Conservation (phyloP, 192 early-diverging fungal species). For the Coemansia furcata region DNA sequence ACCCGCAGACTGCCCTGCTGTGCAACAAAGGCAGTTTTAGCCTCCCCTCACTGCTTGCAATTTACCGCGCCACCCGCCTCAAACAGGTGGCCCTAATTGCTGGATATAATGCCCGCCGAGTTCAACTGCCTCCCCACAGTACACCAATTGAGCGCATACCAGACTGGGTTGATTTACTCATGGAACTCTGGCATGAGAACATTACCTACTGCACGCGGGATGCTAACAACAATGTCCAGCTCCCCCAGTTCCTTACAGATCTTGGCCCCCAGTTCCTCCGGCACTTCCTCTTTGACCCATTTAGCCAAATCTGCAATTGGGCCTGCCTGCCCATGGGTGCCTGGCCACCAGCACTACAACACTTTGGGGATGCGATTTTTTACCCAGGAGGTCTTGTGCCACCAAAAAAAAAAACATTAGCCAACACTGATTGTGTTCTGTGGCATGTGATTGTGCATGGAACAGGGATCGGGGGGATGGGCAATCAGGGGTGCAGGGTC, state of each 20-base stretch:
- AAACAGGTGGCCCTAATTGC: background rate
- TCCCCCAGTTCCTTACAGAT: no score
- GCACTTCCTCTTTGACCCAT: background rate
- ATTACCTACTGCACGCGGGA: no score
- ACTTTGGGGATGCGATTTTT: no score
- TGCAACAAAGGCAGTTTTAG: background rate
- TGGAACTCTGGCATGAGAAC: background rate
- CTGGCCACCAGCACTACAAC: no score
- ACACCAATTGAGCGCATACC: background rate
- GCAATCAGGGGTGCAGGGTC: no score
- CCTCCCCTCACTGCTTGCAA: background rate
- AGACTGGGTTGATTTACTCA: background rate
- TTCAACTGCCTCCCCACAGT: background rate
- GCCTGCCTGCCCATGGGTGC: background rate
- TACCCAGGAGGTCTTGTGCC: no score
- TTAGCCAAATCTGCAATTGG: background rate
- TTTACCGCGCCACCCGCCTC: conserved; percentile 5
- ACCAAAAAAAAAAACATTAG: no score
- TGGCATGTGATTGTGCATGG: no score
- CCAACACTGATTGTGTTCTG: no score
- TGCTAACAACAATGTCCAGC: no score
- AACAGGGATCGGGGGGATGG: no score
- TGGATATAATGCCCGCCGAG: background rate
- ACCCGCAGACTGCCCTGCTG: background rate
- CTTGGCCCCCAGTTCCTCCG: no score